Percentiles rank a stretch among this genome's conserved stretches.
phyloP scores from a whole-genome alignment of 2,329 filamentous ascomycete species.

The Lojkania enalia region DNA sequence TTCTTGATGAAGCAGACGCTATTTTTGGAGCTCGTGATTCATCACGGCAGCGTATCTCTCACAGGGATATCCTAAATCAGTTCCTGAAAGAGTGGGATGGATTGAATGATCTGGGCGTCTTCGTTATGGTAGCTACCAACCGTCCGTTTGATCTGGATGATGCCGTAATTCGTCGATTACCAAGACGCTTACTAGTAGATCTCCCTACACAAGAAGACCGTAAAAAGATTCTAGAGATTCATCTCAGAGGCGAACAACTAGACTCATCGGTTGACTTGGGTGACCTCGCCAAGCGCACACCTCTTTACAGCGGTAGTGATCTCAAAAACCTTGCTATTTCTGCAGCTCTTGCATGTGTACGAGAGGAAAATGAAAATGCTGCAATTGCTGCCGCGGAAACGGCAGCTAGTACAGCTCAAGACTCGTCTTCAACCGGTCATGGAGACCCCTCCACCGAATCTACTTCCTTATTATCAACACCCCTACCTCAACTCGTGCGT shows the following conservation, averaged over 20 bases:
- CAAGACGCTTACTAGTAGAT: constrained; percentile 73
- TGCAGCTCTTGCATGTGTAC: constrained; percentile 76
- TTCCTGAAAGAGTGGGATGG: constrained; percentile 98
- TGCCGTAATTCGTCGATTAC: constrained; percentile 76
- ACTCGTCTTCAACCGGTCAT: not conserved
- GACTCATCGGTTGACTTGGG: constrained; percentile 64
- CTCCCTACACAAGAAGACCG: constrained; percentile 69
- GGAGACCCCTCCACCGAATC: constrained; percentile 2
- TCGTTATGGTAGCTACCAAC: constrained; percentile 98
- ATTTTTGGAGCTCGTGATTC: constrained; percentile 79
- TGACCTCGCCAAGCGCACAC: constrained; percentile 66
- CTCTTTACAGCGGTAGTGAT: constrained; percentile 80
- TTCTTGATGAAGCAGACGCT: constrained; percentile 95
- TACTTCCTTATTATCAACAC: constrained; percentile 3
- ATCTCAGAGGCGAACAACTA: constrained; percentile 69
- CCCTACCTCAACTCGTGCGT: constrained; percentile 38
- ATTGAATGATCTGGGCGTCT: constrained; percentile 78
- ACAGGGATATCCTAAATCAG: constrained; percentile 93
- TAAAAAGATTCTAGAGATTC: constrained; percentile 69
- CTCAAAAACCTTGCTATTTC: constrained; percentile 82
- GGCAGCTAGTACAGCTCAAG: constrained; percentile 31
- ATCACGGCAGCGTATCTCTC: constrained; percentile 66
- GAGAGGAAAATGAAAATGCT: constrained; percentile 65
- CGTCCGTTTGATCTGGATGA: constrained; percentile 93
- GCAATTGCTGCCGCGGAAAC: constrained; percentile 30